Evolutionary conservation across 2,329 filamentous ascomycete species (phyloP), one percentile per base, ranked within the genome.

Genomic region (Phaeophleospora eucalypticola): DNA sequence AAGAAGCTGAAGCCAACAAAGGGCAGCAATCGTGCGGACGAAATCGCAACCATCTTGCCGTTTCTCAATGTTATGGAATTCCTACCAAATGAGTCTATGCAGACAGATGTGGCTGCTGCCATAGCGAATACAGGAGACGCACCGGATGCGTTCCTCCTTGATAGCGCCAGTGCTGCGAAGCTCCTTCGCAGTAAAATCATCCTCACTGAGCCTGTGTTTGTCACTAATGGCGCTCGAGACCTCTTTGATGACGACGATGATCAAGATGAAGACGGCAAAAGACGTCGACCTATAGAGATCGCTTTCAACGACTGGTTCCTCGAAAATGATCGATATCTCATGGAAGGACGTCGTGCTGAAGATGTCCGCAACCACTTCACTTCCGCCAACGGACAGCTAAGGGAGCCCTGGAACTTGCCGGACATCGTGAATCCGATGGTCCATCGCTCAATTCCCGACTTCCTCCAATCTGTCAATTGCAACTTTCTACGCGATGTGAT

Each of bases 331-430:
- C 29, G 36, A 39, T 2, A 24, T 9, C 17, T 32, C 12, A 19
- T 4, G 17, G 33, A 12, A 19, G 27, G 7, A 37, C 20, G 3
- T 18, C 32, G 4, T 7, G 17, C 10, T 15, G 24, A 15, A 29
- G 33, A 35, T 35, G 33, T 45, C 8, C 42, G 38, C 15, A 10
- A 38, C 1, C 38, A 34, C 16, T 38, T 42, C 34, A 17, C 39
- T 7, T 17, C 19, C 8, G 21, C 33, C 9, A 35, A 44, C 6
- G 29, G 27, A 20, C n/a, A 15, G 2, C 19, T 36, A 14, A 10
- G 34, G 29, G 29, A 37, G 24, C 54, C 52, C 7, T 51, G 41
- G 46, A 57, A 49, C 44, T 46, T 57, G 16, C 42, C 52, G 4
- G 52, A 57, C 27, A 48, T 53, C 8, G 27, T 41, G 2, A 44